Evolutionary conservation across 2,329 filamentous ascomycete genomes (phyloP), one percentile per base, ranked within the genome.

Genomic region (Hypoxylon sp.): DNA sequence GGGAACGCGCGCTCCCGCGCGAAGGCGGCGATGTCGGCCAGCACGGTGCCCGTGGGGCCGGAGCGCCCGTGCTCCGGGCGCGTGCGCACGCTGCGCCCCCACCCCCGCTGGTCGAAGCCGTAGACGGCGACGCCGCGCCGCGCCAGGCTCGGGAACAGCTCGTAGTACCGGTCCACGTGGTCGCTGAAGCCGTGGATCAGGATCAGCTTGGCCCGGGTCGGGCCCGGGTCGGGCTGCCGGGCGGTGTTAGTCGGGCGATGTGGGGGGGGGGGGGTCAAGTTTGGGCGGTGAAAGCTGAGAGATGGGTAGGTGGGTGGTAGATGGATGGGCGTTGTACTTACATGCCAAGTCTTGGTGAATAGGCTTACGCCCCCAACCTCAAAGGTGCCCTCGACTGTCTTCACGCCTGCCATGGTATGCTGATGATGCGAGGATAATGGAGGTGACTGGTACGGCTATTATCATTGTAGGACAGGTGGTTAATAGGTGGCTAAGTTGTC

Each of bases 171-270:
- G 74, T 90, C 87, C 73, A 90, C 79, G 74, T 96, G 91, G 75
- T 97, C 93, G 73, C 87, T 92, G 81, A 93, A 97, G 69, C 93
- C 93, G 77, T 97, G 93, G 62, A 97, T 78, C 75, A 96, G 90
- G 68, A 95, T 81, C 46, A 96, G 74, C 65, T 90, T 89, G 29
- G 92, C 92, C 68, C 83, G 84, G 52, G 83, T 75, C 10, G 81
- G 75, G 11, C 78, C 81, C 24, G 84, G 52, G 83, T 75, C 10
- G 81, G 75, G 11, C 78, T 81, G 24, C 81, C 73, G 24, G 85
- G 85, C 87, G 87, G 64, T 55, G 15, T 21, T 18, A 15, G 21
- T 9, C 13, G 13, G 48, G 47, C 27, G 27, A 3, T 23, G 15
- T n/a, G 26, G n/a, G n/a, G n/a, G n/a, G n/a, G n/a, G n/a, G n/a